Evolutionary conservation across 306 rosid genomes (phyloP), one percentile per base, ranked within the genome.

Genomic region (Cucurbita ficifolia): DNA sequence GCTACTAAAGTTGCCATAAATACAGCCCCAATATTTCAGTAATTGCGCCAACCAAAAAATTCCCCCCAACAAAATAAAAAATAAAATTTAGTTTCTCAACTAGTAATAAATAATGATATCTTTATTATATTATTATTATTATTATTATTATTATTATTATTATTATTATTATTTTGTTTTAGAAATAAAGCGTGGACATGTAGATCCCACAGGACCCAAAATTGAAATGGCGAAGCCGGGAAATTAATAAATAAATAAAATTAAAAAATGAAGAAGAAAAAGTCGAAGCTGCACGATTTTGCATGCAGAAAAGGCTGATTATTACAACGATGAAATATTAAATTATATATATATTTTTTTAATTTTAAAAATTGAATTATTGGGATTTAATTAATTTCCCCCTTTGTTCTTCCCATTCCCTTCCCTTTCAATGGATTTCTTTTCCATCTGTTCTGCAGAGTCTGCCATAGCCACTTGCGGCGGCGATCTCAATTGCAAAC

Each of bases 381-480:
- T 29, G 33, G 33, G 33, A 29, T 29, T 29, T 7, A 39, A 39
- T 4, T 12, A 1, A 13, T 49, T 49, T 49, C 7, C 7, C 16
- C 4, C 16, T 0, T 14, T 50, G 14, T 50, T 50, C 9, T 13
- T 14, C 69, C 68, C 46, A 42, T 4, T 52, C 42, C 43, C 18
- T 33, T 75, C 58, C 16, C 45, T 29, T 52, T 22, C n/a, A 36
- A 90, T 91, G 98, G 92, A 91, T 16, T 90, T 79, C 73, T 80
- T 94, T 75, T 90, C 85, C 3, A 1, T 19, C 36, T 93, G 98
- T 87, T 84, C 85, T 81, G 94, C 90, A 0, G 88, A 88, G 2
- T 88, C 90, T 5, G 96, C 97, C 42, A 81, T 85, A 46, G 88
- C 97, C 65, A 84, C 82, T 72, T 92, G 98, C 79, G 91, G 81